Evolutionary conservation across 805 yeast genomes (phyloP), one percentile per base, ranked within the genome.

Genomic region (Danielia reshetovae): DNA sequence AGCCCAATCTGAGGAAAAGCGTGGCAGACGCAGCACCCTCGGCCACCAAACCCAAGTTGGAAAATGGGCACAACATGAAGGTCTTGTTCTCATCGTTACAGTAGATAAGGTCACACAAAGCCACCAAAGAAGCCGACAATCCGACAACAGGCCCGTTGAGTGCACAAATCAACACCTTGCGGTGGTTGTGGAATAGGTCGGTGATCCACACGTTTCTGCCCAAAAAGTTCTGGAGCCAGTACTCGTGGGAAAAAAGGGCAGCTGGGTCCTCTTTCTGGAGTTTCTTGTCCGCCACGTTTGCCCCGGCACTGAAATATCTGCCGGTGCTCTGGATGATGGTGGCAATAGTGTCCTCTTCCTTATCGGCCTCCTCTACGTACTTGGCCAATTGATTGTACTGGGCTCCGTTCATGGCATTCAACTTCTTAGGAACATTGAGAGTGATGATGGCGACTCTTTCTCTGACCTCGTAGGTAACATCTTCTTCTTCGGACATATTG

Each of bases 101-200:
- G 52, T 85, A 86, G 7, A 87, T 69, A 39, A 87, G 68, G 59
- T 87, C 96, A 58, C 84, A 77, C 35, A 83, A 61, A n/a, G 81
- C 74, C 9, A 85, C 79, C 34, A 87, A 57, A 0, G 88, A 87
- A 2, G 89, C 77, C 21, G 79, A 66, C 39, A 87, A 69, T 0
- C 96, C 96, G 39, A 87, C 73, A 4, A 78, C 94, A 0, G 96
- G 95, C 0, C 96, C 96, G 54, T 87, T 87, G 38, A 87, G 66
- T 3, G 87, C 89, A 28, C 77, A 75, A 18, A 79, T 79, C 24
- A 87, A 61, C 7, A 85, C 67, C 54, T 87, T 87, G 7, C 70
- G 60, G 59, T 87, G 96, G 49, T 77, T 74, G 43, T 76, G 74
- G 54, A 85, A 77, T 24, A 81, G 65, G 43, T 78, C 74, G 4